These are phyloP conservation scores for Lolium perenne DNA, from an alignment of 176 grass and related monocot species.

Conservation along the genomic window DNA sequence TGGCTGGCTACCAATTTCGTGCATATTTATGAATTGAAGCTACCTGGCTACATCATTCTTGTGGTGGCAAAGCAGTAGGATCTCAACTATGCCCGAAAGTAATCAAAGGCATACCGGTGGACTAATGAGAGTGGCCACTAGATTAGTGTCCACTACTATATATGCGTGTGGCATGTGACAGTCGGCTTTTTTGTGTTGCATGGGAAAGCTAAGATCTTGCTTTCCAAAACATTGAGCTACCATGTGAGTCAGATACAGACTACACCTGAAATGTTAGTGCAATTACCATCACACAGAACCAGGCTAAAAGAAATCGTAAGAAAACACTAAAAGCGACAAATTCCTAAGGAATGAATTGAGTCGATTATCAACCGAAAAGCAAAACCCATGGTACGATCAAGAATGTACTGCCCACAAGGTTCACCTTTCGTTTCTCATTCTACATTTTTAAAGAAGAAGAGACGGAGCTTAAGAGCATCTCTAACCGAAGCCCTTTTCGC, in stretches of 20 bases:
- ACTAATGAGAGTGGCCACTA: slow-evolving; percentile 54
- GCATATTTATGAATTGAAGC: slow-evolving; percentile 20
- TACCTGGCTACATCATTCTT: slow-evolving; percentile 23
- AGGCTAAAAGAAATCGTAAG: slow-evolving; percentile 22
- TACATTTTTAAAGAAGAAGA: neutral
- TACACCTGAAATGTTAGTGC: slow-evolving; percentile 33
- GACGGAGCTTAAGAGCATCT: too few relatives aligned
- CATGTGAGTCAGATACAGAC: slow-evolving; percentile 37
- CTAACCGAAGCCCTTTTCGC: too few relatives aligned
- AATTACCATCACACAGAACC: slow-evolving; percentile 40
- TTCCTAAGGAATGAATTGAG: slow-evolving; percentile 22
- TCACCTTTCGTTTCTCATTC: neutral
- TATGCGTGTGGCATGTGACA: slow-evolving; percentile 31
- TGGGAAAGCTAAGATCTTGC: slow-evolving; percentile 36
- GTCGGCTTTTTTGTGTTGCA: slow-evolving; percentile 39
- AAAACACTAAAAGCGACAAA: slow-evolving; percentile 14
- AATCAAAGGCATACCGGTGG: slow-evolving; percentile 49
- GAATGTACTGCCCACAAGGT: slow-evolving; percentile 19
- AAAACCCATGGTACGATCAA: neutral
- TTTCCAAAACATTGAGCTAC: slow-evolving; percentile 26
- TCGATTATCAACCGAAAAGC: slow-evolving; percentile 22
- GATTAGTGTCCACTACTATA: slow-evolving; percentile 46
- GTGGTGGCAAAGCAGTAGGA: slow-evolving; percentile 51
- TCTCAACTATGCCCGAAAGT: slow-evolving; percentile 41
- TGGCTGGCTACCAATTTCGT: neutral